A percentile compares a stretch with the other conserved stretches of the same genome.
Conservation (phyloP, 2,329 filamentous ascomycete species). For the Aspergillus niger region DNA sequence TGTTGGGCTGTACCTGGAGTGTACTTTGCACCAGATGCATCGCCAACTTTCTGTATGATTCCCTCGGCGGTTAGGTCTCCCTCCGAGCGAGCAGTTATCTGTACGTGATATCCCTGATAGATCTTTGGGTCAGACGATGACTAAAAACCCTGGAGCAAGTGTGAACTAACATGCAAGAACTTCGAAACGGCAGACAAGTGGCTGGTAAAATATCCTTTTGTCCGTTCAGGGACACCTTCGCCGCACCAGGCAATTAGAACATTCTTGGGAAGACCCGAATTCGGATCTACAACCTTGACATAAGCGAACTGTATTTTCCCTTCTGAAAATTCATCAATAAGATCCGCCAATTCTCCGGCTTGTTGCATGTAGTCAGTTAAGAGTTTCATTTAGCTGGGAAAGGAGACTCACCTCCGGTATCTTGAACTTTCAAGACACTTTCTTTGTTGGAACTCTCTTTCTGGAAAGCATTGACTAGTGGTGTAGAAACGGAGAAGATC, state of each 20-base stretch:
- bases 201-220: conserved; percentile 97
- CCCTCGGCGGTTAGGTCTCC: conserved; percentile 81
- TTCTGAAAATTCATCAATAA: conserved; percentile 95
- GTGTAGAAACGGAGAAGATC: conserved; percentile 88
- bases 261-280: conserved; percentile 84
- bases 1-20: conserved; percentile 66
- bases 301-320: conserved; percentile 96
- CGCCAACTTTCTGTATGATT: conserved; percentile 90
- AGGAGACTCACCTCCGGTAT: conserved; percentile 70
- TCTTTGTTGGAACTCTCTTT: conserved; percentile 79
- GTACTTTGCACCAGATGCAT: conserved; percentile 95
- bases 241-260: conserved; percentile 96
- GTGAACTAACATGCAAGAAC: conserved; percentile 69
- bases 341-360: conserved; percentile 88
- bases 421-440: conserved; percentile 92
- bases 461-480: conserved; percentile 90
- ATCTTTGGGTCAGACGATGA: conserved; percentile 2
- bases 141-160: not conserved
- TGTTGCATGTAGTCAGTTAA: conserved; percentile 25
- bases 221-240: conserved; percentile 95
- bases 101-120: conserved; percentile 82
- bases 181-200: conserved; percentile 88
- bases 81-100: conserved; percentile 92
- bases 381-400: too few species aligned
- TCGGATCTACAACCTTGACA: conserved; percentile 93